Base-by-base conservation (phyloP, 306 rosid species). In the Elaeagnus macrophylla region DNA sequence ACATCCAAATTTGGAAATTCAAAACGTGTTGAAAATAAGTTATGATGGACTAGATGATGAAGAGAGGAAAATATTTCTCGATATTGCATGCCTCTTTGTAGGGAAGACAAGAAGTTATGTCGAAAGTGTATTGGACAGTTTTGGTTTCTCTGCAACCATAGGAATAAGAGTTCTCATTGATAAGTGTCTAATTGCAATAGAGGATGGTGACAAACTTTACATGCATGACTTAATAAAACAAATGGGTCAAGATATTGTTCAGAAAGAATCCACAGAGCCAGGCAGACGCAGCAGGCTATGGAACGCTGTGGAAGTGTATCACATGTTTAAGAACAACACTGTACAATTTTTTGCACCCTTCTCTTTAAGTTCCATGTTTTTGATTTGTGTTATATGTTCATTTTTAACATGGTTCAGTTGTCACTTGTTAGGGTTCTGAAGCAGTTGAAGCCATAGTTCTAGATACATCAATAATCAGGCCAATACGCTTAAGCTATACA, bases 161-260 rank as follows among this genome's bases (percentile, higher is more conserved):
- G 79, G 78, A 41, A 48, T 73, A 20, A 75, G 54, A 1, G 48
- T 59, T 63, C 67, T 80, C 68, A 53, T 48, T 60, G 70, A 76
- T 47, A 73, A 60, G 52, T 76, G 72, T 40, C 67, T 80, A 41
- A 48, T 76, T n/a, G n/a, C n/a, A 37, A 52, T 59, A 14, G 6
- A 39, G 9, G 11, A 52, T 78, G 72, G 70, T 3, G 0, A 12
- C 3, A 19, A 9, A 0, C 5, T 0, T 18, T 77, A 38, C 59
- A 66, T 57, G 53, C 57, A 25, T 51, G 61, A 65, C 76, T n/a
- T n/a, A n/a, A n/a, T n/a, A n/a, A n/a, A n/a, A n/a, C n/a, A n/a
- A n/a, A n/a, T n/a, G n/a, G n/a, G 78, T 10, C 51, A 45, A 7
- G 13, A 15, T 3, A 64, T 71, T 55, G 77, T 72, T 45, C 13